These are phyloP conservation scores for Nitzschia sp. DNA, from an alignment of 108 stramenopile genomes.

Conservation along the genomic window DNA sequence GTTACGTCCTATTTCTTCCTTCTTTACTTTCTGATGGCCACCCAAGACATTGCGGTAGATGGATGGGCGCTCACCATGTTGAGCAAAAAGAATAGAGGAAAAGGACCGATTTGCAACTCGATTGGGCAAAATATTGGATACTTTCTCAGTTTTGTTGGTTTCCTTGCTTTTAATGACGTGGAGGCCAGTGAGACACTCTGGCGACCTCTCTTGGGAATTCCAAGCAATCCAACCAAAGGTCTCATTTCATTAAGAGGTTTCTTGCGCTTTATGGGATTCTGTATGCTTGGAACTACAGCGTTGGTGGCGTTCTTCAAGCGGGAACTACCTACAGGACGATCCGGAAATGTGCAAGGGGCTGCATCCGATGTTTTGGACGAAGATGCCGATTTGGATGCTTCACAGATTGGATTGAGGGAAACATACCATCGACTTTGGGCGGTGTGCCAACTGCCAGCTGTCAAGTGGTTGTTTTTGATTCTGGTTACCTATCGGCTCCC, in stretches of 20 bases:
- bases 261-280: conserved; percentile 88
- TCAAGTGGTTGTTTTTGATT: conserved; percentile 78
- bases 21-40: conserved; percentile 97
- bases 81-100: conserved; percentile 89
- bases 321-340: conserved; percentile 32
- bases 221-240: conserved; percentile 56
- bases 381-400: conserved; percentile 82
- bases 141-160: conserved; percentile 93
- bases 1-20: conserved; percentile 93
- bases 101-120: conserved; percentile 92
- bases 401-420: conserved; percentile 75
- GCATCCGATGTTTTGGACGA: conserved; percentile 61
- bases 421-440: conserved; percentile 84
- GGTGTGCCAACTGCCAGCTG: conserved; percentile 85
- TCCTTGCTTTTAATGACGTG: conserved; percentile 92
- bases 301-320: conserved; percentile 90
- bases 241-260: conserved; percentile 86
- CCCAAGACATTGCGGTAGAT: conserved; percentile 99
- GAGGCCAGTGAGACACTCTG: conserved; percentile 84
- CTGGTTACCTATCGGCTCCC: conserved; percentile 88
- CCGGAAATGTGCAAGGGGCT: not conserved
- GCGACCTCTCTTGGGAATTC: conserved; percentile 69
- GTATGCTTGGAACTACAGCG: conserved; percentile 89
- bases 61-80: conserved; percentile 99
- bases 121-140: conserved; percentile 98